Conservation (phyloP, 306 rosid species). For the Clitoria ternatea region DNA sequence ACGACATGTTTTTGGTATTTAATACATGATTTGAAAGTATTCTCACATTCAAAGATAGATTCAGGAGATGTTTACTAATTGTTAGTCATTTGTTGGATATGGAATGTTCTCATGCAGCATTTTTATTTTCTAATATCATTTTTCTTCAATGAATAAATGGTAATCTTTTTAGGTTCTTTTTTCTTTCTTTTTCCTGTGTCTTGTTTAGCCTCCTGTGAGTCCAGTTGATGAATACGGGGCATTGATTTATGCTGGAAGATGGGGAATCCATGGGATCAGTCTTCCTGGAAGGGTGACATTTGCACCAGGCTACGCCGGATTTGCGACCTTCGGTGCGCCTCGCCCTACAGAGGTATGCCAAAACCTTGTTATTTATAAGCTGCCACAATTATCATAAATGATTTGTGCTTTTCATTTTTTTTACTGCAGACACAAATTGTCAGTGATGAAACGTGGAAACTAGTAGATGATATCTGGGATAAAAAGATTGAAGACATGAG, state of each 20-base stretch:
- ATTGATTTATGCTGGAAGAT: conserved; percentile 80
- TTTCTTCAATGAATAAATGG: conserved; percentile 13
- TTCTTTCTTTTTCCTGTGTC: neutral
- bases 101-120: conserved; percentile 5
- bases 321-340: conserved; percentile 85
- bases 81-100: neutral
- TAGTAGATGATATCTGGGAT: conserved; percentile 87
- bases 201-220: conserved; percentile 67
- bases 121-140: neutral
- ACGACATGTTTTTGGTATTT: neutral
- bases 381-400: conserved; percentile 13
- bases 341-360: conserved; percentile 78
- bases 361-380: conserved; percentile 17
- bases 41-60: neutral
- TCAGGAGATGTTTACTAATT: neutral
- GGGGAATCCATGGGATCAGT: conserved; percentile 87
- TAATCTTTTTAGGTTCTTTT: conserved; percentile 1
- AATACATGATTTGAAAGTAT: neutral
- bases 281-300: conserved; percentile 97
- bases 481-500: conserved; percentile 63
- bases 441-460: conserved; percentile 91
- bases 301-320: conserved; percentile 90
- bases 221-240: conserved; percentile 94
- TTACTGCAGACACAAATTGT: conserved; percentile 70
- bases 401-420: neutral